Evolutionary conservation across 1,284 basidiomycete genomes (phyloP).

Genomic region (Leccinum angustisporum): DNA sequence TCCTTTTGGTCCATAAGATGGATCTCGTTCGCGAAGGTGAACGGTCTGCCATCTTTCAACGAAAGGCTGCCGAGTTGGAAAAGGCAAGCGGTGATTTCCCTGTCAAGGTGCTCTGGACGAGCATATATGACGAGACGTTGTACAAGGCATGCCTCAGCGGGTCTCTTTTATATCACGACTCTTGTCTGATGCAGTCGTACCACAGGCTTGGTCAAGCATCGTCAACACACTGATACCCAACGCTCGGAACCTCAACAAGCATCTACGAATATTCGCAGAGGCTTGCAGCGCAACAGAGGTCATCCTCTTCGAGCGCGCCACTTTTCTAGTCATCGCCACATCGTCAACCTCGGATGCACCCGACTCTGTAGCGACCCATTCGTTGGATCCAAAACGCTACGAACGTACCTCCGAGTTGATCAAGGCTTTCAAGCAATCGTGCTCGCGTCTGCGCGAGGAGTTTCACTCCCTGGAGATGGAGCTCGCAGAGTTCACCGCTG

Average conservation of each 20-base stretch:
- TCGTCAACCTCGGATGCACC: conserved; percentile 44
- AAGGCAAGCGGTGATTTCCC: conserved; percentile 59
- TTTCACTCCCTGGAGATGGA: conserved; percentile 83
- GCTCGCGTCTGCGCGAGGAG: conserved; percentile 78
- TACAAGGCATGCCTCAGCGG: conserved; percentile 71
- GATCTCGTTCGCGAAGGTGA: conserved; percentile 69
- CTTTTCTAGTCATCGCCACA: conserved; percentile 94
- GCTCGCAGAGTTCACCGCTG: conserved; percentile 82
- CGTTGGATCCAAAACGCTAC: conserved; percentile 80
- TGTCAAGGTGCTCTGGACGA: conserved; percentile 85
- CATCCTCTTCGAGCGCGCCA: conserved; percentile 94
- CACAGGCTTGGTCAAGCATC: conserved; percentile 91
- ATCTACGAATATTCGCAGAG: conserved; percentile 82
- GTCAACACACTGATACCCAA: conserved; percentile 97
- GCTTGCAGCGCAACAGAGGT: conserved; percentile 91
- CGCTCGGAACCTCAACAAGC: conserved; percentile 81
- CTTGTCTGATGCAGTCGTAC: conserved; percentile 10
- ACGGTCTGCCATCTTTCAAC: conserved; percentile 58
- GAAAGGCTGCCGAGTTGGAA: conserved; percentile 68
- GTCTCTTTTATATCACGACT: conserved; percentile 5
- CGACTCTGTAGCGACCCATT: conserved; percentile 38
- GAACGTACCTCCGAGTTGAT: conserved; percentile 95
- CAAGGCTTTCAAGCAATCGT: conserved; percentile 92
- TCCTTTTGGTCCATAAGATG: conserved; percentile 98
- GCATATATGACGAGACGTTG: conserved; percentile 96